Evolutionary conservation across 163 green algal genomes (phyloP).

Genomic region (Prototheca cutis): DNA sequence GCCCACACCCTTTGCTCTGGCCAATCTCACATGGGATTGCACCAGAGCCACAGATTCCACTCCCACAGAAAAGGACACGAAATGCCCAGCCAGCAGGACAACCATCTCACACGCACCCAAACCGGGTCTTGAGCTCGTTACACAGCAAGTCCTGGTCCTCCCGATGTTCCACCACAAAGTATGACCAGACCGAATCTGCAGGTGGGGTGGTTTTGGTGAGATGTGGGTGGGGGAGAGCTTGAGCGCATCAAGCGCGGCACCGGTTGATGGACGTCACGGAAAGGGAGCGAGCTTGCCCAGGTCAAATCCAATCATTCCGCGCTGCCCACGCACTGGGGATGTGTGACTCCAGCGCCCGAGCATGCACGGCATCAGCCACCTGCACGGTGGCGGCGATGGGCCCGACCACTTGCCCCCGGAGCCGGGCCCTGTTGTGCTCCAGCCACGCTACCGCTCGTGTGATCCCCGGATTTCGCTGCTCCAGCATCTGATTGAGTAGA

Average conservation of each 20-base stretch:
- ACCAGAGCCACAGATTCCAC: no score
- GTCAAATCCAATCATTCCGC: no score
- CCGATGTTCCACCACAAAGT: slow-evolving; percentile 43
- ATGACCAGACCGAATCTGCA: no score
- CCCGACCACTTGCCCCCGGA: slow-evolving; percentile 44
- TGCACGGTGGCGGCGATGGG: slow-evolving; percentile 48
- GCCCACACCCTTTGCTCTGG: no score
- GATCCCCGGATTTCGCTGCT: slow-evolving; percentile 20
- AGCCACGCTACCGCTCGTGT: slow-evolving; percentile 32
- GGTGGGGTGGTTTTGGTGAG: no score
- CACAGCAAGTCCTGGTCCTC: slow-evolving; percentile 50
- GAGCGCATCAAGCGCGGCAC: background rate
- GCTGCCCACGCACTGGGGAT: slow-evolving; percentile 12
- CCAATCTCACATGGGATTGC: no score
- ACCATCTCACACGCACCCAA: background rate
- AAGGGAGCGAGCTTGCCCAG: no score
- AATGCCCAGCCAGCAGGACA: background rate
- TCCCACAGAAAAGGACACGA: background rate
- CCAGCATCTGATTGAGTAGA: slow-evolving; percentile 18
- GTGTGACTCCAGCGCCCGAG: slow-evolving; percentile 48
- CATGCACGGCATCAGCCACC: slow-evolving; percentile 29
- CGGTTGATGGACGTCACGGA: no score
- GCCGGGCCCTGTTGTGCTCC: slow-evolving; percentile 25
- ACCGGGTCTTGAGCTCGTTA: background rate
- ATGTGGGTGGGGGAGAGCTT: no score